Evolutionary conservation across 805 yeast species (phyloP).

Genomic region (Kuraishia piskuri): DNA sequence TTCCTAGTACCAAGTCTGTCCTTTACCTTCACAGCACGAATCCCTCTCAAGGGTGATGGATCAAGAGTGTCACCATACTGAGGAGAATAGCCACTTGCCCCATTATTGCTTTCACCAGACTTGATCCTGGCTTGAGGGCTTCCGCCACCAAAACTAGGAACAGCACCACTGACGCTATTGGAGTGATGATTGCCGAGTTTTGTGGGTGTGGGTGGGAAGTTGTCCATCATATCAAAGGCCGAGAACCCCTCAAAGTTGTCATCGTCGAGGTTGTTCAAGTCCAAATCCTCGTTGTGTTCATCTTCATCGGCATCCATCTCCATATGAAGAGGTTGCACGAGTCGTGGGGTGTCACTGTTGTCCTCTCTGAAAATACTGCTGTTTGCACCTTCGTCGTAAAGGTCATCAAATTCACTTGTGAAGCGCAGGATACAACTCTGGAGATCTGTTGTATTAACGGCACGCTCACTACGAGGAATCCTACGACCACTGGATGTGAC

Average conservation of each 20-base stretch:
- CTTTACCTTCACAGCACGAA: background rate
- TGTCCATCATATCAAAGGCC: constrained; percentile 13
- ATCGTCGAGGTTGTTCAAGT: constrained; percentile 16
- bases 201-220: constrained; percentile 36
- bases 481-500: constrained; percentile 8
- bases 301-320: constrained; percentile 4
- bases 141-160: background rate
- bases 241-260: constrained; percentile 19
- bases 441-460: constrained; percentile 28
- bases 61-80: background rate
- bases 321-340: constrained; percentile 4
- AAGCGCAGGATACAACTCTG: constrained; percentile 31
- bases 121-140: background rate
- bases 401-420: constrained; percentile 32
- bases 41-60: background rate
- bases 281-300: constrained; percentile 16
- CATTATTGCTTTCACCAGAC: background rate
- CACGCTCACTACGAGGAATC: constrained; percentile 15
- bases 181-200: constrained; percentile 14
- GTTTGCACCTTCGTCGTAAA: constrained; percentile 16
- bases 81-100: too few species aligned
- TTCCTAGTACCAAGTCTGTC: background rate
- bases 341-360: constrained; percentile 5
- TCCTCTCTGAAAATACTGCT: constrained; percentile 20
- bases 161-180: background rate